These are phyloP conservation scores for Neofusicoccum umdonicola DNA, from an alignment of 2,329 filamentous ascomycete species.

Conservation along the genomic window DNA sequence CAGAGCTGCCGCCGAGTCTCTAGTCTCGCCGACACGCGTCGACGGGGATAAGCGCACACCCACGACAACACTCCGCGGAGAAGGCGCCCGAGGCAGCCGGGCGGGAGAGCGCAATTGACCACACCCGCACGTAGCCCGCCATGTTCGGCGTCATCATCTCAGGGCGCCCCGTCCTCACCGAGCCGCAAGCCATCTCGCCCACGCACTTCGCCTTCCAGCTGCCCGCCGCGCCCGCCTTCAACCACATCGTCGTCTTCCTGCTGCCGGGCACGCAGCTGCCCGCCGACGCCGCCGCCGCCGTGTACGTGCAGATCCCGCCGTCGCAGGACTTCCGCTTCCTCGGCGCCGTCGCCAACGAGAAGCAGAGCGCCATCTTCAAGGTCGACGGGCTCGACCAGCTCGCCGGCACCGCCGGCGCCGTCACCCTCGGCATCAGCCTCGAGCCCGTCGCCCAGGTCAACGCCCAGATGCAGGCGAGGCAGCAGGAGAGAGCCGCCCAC, in stretches of 20 bases:
- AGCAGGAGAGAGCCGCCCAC: conserved; percentile 36
- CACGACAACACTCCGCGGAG: neutral
- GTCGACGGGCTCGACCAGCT: conserved; percentile 41
- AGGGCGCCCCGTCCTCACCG: conserved; percentile 58
- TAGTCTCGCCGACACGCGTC: too few relatives aligned
- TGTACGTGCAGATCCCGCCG: conserved; percentile 75
- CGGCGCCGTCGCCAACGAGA: conserved; percentile 83
- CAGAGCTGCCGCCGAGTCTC: too few relatives aligned
- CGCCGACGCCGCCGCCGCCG: conserved; percentile 74
- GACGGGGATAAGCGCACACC: neutral
- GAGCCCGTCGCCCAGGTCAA: conserved; percentile 74
- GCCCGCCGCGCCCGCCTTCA: conserved; percentile 58
- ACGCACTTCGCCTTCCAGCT: conserved; percentile 69
- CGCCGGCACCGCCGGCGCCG: conserved; percentile 20
- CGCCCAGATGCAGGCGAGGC: conserved; percentile 63
- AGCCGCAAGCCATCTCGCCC: conserved; percentile 54
- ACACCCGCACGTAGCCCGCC: neutral
- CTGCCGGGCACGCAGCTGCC: conserved; percentile 76
- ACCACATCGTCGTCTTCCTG: conserved; percentile 83
- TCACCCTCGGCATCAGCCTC: conserved; percentile 78
- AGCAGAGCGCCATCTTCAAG: conserved; percentile 90
- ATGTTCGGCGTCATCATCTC: conserved; percentile 65
- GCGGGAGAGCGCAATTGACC: too few relatives aligned
- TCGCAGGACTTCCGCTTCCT: conserved; percentile 72
- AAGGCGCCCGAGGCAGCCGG: neutral